Conservation (phyloP, 2,329 filamentous ascomycete species). For the Fusarium clavum region DNA sequence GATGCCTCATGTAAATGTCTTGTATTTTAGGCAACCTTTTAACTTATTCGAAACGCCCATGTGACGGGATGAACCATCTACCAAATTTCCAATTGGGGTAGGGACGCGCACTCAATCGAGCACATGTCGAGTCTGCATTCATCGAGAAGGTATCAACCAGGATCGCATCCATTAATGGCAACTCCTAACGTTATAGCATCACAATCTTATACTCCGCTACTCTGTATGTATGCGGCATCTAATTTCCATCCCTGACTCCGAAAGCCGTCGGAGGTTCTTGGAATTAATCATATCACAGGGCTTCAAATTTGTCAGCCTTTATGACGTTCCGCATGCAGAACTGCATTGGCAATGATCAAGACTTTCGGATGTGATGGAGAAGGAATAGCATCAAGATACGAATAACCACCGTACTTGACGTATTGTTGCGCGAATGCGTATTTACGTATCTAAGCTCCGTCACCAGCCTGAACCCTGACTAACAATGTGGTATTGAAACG, state of each 20-base stretch:
- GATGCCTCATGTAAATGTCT: conserved; percentile 35
- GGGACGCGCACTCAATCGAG: conserved; percentile 16
- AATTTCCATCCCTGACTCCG: conserved; percentile 10
- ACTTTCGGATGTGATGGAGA: background rate
- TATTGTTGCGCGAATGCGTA: conserved; percentile 12
- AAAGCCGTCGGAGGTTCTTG: conserved; percentile 6
- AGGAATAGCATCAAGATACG: conserved; percentile 10
- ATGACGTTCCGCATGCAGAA: conserved; percentile 22
- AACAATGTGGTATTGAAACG: background rate
- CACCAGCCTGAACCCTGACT: background rate
- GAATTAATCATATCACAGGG: conserved; percentile 5
- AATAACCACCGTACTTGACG: background rate
- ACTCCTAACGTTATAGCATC: conserved; percentile 3
- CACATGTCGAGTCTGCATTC: conserved; percentile 5
- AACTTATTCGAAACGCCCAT: conserved; percentile 16
- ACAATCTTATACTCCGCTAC: background rate
- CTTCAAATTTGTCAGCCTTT: conserved; percentile 12
- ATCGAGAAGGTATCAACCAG: conserved; percentile 1
- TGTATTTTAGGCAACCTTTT: conserved; percentile 31
- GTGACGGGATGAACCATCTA: conserved; percentile 17
- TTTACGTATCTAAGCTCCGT: conserved; percentile 27
- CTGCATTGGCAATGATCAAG: background rate
- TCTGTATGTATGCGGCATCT: background rate
- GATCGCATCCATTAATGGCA: conserved; percentile 12
- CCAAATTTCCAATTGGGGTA: conserved; percentile 3